Evolutionary conservation across 2,329 filamentous ascomycete genomes (phyloP).

Genomic region (Fusarium pseudoanthophilum): DNA sequence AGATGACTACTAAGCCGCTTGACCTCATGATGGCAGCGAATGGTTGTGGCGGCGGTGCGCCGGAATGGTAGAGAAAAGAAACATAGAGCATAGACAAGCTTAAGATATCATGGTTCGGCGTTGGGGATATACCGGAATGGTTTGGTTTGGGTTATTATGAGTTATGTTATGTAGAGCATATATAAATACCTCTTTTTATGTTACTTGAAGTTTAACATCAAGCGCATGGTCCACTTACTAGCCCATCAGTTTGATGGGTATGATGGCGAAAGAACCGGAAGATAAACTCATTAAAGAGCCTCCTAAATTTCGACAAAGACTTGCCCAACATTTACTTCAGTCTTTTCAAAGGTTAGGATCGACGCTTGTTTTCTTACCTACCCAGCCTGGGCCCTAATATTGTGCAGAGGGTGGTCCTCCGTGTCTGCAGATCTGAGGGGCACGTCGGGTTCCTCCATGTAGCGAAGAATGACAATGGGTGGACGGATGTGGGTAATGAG

Average conservation of each 20-base stretch:
- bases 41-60: slow-evolving; percentile 55
- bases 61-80: slow-evolving; percentile 56
- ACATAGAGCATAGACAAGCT: not conserved
- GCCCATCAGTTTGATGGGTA: too few species aligned
- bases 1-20: slow-evolving; percentile 51
- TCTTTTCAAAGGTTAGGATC: too few species aligned
- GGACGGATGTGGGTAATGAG: too few species aligned
- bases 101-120: slow-evolving; percentile 13
- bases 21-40: slow-evolving; percentile 52
- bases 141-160: not conserved
- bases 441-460: too few species aligned
- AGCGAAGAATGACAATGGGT: too few species aligned
- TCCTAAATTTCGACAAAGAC: not conserved
- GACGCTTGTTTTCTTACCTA: too few species aligned
- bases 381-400: too few species aligned
- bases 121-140: not conserved
- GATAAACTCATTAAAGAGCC: not conserved
- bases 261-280: not conserved
- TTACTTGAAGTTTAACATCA: not conserved
- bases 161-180: slow-evolving; percentile 24
- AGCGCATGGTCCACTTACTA: not conserved
- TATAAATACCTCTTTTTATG: slow-evolving; percentile 8
- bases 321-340: too few species aligned
- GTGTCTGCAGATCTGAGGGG: too few species aligned
- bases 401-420: too few species aligned